Evolutionary conservation across 768 basidiomycete species (phyloP), one percentile per base, ranked within the genome.

Genomic region (Gymnopilus dilepis): DNA sequence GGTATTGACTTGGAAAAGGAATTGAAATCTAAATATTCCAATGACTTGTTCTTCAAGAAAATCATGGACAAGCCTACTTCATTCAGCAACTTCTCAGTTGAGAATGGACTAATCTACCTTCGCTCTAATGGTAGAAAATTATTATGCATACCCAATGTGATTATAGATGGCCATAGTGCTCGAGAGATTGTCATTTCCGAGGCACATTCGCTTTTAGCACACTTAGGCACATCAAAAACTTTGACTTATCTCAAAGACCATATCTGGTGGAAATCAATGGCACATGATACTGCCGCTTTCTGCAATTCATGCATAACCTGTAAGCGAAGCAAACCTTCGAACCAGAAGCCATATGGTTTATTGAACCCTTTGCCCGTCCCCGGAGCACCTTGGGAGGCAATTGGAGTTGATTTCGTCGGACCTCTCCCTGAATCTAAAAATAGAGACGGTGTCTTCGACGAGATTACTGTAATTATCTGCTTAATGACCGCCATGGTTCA

Each of bases 191-290:
- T 81, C 0, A 78, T 81, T 0, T 60, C 60, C 0, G 76, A 80
- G 30, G 78, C 76, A 0, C 80, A 81, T 37, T 77, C 75, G 0
- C 6, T 81, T 0, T 53, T 81, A 1, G 80, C 78, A 0, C 80
- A 81, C 50, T 56, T 81, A 0, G 77, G 80, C 0, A 26, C 64
- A 0, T 28, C 9, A 1, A 81, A 80, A 56, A 81, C 78, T 0
- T 15, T 79, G 0, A 34, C 58, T 1, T 76, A 74, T 31, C 65
- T 80, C 0, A 42, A 69, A 4, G 70, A 77, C 22, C 59, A 76
- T 6, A 73, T 79, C 0, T 81, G 79, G 78, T 80, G 80, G 80
- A 74, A 74, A n/a, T 57, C 67, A 0, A 75, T 81, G 56, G 69
- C 64, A 0, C 5, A 31, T 0, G 77, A 81, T 28, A 61, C 73